Percentiles rank a stretch among this genome's conserved stretches.
Conservation (phyloP, 169 alveolate genomes). For the Eimeria necatrix region DNA sequence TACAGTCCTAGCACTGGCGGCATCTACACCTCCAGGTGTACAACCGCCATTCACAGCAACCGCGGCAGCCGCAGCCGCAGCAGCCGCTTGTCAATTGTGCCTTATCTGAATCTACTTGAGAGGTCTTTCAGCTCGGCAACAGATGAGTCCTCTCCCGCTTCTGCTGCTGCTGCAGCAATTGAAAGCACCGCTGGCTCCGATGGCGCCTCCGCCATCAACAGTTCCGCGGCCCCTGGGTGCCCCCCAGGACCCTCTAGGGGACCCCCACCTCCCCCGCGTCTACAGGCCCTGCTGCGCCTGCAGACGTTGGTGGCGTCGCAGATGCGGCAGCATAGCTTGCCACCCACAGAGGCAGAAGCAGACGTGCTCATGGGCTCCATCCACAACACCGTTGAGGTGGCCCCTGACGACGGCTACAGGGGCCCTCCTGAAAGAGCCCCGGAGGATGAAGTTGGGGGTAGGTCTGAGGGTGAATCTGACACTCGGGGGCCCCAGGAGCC, state of each 20-base stretch:
- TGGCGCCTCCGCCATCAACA: background rate
- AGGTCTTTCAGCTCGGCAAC: background rate
- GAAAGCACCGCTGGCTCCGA: background rate
- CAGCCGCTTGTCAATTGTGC: background rate
- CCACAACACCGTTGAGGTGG: background rate
- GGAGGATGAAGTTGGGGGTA: background rate
- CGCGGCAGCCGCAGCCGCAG: background rate
- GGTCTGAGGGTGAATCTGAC: background rate
- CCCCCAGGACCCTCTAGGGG: background rate
- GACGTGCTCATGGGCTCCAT: background rate
- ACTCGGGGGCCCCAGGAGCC: background rate
- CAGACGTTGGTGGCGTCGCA: background rate
- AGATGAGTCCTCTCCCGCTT: background rate
- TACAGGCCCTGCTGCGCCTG: conserved; percentile 35
- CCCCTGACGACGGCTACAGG: conserved; percentile 11
- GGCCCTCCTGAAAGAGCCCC: background rate
- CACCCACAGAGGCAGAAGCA: conserved; percentile 18
- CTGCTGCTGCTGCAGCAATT: conserved; percentile 24
- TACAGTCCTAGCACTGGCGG: too few species aligned
- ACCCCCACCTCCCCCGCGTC: conserved; percentile 31
- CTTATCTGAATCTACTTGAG: background rate
- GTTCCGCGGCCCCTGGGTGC: background rate
- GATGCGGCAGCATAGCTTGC: conserved; percentile 4
- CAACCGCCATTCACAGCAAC: background rate
- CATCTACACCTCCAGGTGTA: background rate